Evolutionary conservation across 2,329 filamentous ascomycete genomes (phyloP).

Genomic region (Neurospora sp.): DNA sequence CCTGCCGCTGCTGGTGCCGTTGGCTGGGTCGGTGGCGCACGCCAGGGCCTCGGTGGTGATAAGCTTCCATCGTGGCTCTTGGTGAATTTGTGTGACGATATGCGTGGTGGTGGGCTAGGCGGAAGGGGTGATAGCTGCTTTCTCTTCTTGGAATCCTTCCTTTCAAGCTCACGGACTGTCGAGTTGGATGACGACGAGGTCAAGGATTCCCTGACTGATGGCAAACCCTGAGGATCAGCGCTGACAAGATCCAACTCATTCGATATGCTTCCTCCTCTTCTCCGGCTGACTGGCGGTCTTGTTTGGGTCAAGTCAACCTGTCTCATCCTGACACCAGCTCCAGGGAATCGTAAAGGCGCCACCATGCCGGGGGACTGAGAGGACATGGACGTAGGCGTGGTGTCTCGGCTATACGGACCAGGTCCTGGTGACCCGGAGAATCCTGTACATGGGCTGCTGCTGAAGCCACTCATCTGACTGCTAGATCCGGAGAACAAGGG

Average conservation of each 20-base stretch:
- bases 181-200: conserved; percentile 66
- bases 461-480: conserved; percentile 48
- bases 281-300: conserved; percentile 51
- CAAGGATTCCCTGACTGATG: conserved; percentile 58
- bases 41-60: conserved; percentile 30
- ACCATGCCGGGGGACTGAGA: conserved; percentile 61
- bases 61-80: conserved; percentile 27
- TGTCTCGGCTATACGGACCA: conserved; percentile 64
- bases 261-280: conserved; percentile 44
- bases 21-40: conserved; percentile 17
- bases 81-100: conserved; percentile 48
- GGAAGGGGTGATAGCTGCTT: conserved; percentile 38
- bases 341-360: conserved; percentile 35
- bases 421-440: conserved; percentile 65
- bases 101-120: conserved; percentile 52
- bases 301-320: conserved; percentile 47
- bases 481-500: conserved; percentile 53
- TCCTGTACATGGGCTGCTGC: conserved; percentile 63
- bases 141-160: conserved; percentile 34
- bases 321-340: conserved; percentile 32
- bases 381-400: conserved; percentile 68
- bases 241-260: conserved; percentile 37
- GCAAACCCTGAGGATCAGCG: conserved; percentile 47
- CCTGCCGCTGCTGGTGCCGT: conserved; percentile 14
- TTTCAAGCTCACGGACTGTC: conserved; percentile 48